Base-by-base conservation (phyloP, 805 yeast species). In the Tanozyma kutaoensis region DNA sequence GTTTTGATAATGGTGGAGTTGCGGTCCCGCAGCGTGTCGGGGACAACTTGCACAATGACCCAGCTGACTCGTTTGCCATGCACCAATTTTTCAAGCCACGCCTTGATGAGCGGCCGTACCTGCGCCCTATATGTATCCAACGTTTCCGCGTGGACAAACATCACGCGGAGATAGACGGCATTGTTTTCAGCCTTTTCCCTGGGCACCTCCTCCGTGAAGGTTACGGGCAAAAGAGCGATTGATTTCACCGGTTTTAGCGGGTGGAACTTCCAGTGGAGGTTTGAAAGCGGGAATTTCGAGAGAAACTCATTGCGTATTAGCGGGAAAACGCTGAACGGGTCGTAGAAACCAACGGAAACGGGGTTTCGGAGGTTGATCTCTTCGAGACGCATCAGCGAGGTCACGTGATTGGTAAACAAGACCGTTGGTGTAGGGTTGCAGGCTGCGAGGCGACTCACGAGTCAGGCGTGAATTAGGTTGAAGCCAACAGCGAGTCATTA, bases 81-180 rank as follows among this genome's bases (percentile, higher is more conserved):
- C 4, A 52, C 55, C 23, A 51, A 36, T 22, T 58, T 42, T 24
- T 64, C 58, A 15, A 80, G 55, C 97, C 98, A 91, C 37, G 78
- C 91, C 25, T 63, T 66, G 14, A 86, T 70, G 37, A 84, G 55
- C 1, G 93, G 94, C 22, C 98, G 66, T 1, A 79, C 84, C 40
- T 76, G 80, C 0, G 77, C 49, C 33, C 93, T 60, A 48, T 88
- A 88, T 1, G 69, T 69, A 11, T 88, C 97, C 12, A 77, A 47
- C 24, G 68, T 69, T 4, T 69, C 72, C 33, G 76, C 69, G 29
- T 66, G 66, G 6, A 88, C 62, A 30, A 86, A 67, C 58, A 88
- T 73, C 13, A 85, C 43, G 36, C 76, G 65, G 24, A 80, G 55
- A 37, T 76, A 72, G 1, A 79, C 72, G 4, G 62, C 51, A 18